phyloP scores from a whole-genome alignment of 78 protist species.

The Dictyostelium intermedium region DNA sequence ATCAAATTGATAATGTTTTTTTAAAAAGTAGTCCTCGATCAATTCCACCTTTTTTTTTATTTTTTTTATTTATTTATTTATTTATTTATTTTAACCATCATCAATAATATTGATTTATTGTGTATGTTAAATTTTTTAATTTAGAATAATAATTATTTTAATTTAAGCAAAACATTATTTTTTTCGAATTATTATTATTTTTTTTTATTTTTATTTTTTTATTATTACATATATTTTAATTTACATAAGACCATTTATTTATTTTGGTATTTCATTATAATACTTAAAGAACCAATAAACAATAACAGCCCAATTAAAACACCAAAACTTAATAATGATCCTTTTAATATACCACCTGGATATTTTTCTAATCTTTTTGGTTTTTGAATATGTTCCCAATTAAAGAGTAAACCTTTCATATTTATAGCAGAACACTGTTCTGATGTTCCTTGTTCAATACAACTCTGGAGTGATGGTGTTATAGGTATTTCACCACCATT shows the following conservation, averaged over 20 bases:
- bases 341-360: slow-evolving; percentile 49
- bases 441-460: not conserved
- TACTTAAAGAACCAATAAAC: not conserved
- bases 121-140: no score
- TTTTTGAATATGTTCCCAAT: not conserved
- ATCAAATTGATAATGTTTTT: not conserved
- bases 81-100: no score
- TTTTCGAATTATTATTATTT: no score
- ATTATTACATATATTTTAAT: no score
- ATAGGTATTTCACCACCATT: not conserved
- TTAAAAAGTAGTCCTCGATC: not conserved
- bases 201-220: no score
- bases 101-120: no score
- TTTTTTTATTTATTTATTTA: no score
- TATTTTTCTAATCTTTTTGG: not conserved
- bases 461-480: not conserved
- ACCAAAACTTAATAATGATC: slow-evolving; percentile 45
- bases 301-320: slow-evolving; percentile 1
- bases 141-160: no score
- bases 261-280: slow-evolving; percentile 49
- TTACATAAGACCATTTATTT: not conserved
- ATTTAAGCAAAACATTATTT: no score
- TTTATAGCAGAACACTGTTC: not conserved
- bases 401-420: not conserved
- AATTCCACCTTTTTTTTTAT: not conserved